These are phyloP conservation scores for Penstemon eatonii DNA, from an alignment of 257 asterid genomes.

Conservation along the genomic window DNA sequence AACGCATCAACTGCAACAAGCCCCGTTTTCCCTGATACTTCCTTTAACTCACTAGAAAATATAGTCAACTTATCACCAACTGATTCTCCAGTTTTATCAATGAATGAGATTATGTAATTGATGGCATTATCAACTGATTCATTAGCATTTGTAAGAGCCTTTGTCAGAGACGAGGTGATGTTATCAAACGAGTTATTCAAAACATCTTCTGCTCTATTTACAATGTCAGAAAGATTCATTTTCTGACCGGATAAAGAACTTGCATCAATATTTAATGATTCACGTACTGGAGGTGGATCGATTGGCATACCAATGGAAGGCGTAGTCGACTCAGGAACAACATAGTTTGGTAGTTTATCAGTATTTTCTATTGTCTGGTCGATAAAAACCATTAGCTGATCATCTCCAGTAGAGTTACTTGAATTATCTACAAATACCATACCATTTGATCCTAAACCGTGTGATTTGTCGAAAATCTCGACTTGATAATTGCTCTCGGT, in stretches of 20 bases:
- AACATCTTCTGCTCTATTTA: slow-evolving; percentile 49
- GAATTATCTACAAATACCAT: slow-evolving; percentile 47
- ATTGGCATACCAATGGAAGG: slow-evolving; percentile 27
- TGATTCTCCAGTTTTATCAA: slow-evolving; percentile 60
- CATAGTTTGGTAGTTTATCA: slow-evolving; percentile 27
- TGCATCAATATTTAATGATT: slow-evolving; percentile 36
- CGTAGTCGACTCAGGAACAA: slow-evolving; percentile 30
- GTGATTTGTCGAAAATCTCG: slow-evolving; percentile 29
- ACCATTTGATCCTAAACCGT: slow-evolving; percentile 30
- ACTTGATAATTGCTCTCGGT: slow-evolving; percentile 24
- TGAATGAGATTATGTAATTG: slow-evolving; percentile 39
- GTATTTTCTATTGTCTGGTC: slow-evolving; percentile 28
- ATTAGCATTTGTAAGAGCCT: slow-evolving; percentile 42
- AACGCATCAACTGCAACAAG: slow-evolving; percentile 50
- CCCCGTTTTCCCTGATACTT: slow-evolving; percentile 62
- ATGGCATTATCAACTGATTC: slow-evolving; percentile 51
- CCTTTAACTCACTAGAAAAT: slow-evolving; percentile 55
- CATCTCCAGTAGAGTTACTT: slow-evolving; percentile 34
- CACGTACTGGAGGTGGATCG: slow-evolving; percentile 40
- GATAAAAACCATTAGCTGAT: slow-evolving; percentile 37
- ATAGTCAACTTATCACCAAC: slow-evolving; percentile 55
- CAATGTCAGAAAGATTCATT: slow-evolving; percentile 33
- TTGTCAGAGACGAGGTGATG: slow-evolving; percentile 46
- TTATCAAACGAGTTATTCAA: slow-evolving; percentile 51
- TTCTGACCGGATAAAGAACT: slow-evolving; percentile 43